A percentile compares a stretch with the other conserved stretches of the same genome.
phyloP scores from a whole-genome alignment of 345 rosid species.

The thale cress (Arabidopsis thaliana) region TAIR10.1 NC_003070.9:29102001-29102500 shows the following conservation, averaged over 20 bases:
- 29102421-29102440: constrained; percentile 2
- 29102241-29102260: constrained; percentile 40
- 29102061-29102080: neutral
- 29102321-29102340: neutral
- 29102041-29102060: neutral
- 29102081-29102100: constrained; percentile 9
- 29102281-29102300: constrained; percentile 23
- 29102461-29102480: neutral
- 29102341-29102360: neutral
- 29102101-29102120: neutral
- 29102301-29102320: constrained; percentile 23
- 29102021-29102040: neutral
- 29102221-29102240: constrained; percentile 44
- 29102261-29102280: constrained; percentile 33
- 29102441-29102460: neutral
- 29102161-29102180: constrained; percentile 29
- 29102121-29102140: neutral
- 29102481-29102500: neutral
- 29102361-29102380: neutral
- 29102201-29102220: constrained; percentile 40
- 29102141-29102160: constrained; percentile 27
- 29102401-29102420: neutral
- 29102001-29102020: neutral
- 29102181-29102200: constrained; percentile 32
- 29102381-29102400: neutral